Percentiles rank a stretch among this genome's conserved stretches.
Conservation (phyloP, 257 asterid genomes). For the Solanum medicagineum region DNA sequence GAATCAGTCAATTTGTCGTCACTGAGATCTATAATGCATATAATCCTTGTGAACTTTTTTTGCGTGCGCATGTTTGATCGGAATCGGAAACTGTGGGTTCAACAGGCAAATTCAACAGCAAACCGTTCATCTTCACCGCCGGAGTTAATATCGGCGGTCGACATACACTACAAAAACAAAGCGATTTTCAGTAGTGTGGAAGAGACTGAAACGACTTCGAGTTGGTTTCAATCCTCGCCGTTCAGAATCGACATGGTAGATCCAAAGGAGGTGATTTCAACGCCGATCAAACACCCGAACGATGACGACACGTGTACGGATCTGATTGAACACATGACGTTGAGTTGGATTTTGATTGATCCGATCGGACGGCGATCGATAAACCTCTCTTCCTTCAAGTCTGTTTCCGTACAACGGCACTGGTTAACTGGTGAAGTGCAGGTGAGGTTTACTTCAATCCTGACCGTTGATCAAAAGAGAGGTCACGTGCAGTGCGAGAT, state of each 20-base stretch:
- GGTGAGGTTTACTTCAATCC: constrained; percentile 42
- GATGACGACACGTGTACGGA: constrained; percentile 27
- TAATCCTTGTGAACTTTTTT: background rate
- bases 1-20: background rate
- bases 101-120: background rate
- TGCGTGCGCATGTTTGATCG: background rate
- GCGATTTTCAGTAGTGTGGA: constrained; percentile 34
- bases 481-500: constrained; percentile 46
- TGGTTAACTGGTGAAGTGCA: constrained; percentile 86
- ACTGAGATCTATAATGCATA: background rate
- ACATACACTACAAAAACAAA: constrained; percentile 26
- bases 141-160: constrained; percentile 71
- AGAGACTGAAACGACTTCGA: constrained; percentile 48
- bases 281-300: constrained; percentile 30
- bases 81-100: background rate
- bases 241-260: constrained; percentile 68
- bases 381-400: constrained; percentile 56
- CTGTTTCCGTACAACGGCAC: constrained; percentile 63
- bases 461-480: constrained; percentile 3
- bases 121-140: constrained; percentile 12
- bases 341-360: constrained; percentile 78
- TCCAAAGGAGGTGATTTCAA: constrained; percentile 59
- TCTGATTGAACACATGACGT: constrained; percentile 19
- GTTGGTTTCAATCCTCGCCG: constrained; percentile 85
- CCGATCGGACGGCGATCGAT: constrained; percentile 33